These are phyloP conservation scores for Monosporascus sp. DNA, from an alignment of 2,329 filamentous ascomycete species.

Conservation along the genomic window DNA sequence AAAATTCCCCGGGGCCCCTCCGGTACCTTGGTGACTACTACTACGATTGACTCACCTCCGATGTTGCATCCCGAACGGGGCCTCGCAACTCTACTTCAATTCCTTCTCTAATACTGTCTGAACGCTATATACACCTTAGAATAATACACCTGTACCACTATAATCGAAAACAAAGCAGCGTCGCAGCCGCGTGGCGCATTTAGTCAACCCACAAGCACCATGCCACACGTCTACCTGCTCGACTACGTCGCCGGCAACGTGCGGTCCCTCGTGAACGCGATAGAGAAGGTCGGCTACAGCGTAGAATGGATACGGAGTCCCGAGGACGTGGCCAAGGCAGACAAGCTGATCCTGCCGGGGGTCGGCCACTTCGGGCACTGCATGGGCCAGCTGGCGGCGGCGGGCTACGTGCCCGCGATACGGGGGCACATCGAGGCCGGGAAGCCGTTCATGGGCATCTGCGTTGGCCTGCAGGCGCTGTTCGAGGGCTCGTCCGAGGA, in stretches of 20 bases:
- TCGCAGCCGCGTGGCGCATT: background rate
- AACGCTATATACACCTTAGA: no score
- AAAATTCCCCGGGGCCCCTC: background rate
- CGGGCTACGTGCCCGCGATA: conserved; percentile 80
- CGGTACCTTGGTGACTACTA: background rate
- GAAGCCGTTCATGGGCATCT: conserved; percentile 98
- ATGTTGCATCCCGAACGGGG: background rate
- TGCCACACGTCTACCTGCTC: conserved; percentile 72
- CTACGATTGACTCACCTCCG: conserved; percentile 17
- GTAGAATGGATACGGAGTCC: conserved; percentile 89
- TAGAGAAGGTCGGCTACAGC: conserved; percentile 89
- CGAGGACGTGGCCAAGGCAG: conserved; percentile 75
- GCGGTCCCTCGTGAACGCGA: conserved; percentile 91
- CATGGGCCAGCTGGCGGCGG: conserved; percentile 72
- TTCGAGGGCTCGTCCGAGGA: conserved; percentile 84
- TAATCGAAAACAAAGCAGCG: background rate
- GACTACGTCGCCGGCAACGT: conserved; percentile 97
- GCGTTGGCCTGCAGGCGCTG: conserved; percentile 86
- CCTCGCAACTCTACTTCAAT: background rate
- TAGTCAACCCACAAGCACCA: conserved; percentile 30
- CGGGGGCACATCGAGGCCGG: conserved; percentile 75
- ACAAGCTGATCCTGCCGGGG: conserved; percentile 92
- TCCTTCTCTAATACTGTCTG: no score
- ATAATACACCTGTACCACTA: background rate
- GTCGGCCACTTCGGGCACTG: conserved; percentile 98